These are phyloP conservation scores for Aspergillus taichungensis DNA, from an alignment of 495 filamentous ascomycete species.

Conservation along the genomic window DNA sequence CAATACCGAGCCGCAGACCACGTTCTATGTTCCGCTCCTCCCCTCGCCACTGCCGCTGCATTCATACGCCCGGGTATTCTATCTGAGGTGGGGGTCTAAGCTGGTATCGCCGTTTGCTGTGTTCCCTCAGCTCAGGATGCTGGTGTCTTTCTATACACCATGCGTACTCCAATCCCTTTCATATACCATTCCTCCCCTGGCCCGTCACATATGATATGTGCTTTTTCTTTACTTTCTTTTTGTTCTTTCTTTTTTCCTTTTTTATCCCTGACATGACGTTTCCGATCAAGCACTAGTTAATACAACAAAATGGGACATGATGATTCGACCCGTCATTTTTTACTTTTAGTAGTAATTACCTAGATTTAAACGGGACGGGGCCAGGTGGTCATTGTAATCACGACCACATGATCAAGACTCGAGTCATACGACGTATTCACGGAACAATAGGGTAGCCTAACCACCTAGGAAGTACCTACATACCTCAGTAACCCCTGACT, in stretches of 20 bases:
- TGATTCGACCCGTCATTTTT: conserved; percentile 1
- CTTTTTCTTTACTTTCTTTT: not conserved
- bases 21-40: conserved; percentile 6
- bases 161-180: too few relatives aligned
- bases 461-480: too few relatives aligned
- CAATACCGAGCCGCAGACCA: not conserved
- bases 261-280: conserved; percentile 15
- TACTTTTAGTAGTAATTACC: not conserved
- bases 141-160: too few relatives aligned
- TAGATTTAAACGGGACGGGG: not conserved
- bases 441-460: too few relatives aligned
- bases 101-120: too few relatives aligned
- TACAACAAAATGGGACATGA: conserved; percentile 24
- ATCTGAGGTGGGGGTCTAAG: too few relatives aligned
- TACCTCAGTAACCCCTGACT: too few relatives aligned
- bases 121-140: too few relatives aligned
- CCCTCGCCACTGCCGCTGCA: conserved; percentile 8
- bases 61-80: too few relatives aligned
- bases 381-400: not conserved
- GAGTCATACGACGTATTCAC: too few relatives aligned
- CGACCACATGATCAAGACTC: too few relatives aligned
- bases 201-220: not conserved
- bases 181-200: not conserved
- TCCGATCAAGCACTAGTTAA: conserved; percentile 25
- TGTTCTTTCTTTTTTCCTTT: conserved; percentile 8